Evolutionary conservation across 768 basidiomycete genomes (phyloP), one percentile per base, ranked within the genome.

Genomic region (Termitomyces sp.): DNA sequence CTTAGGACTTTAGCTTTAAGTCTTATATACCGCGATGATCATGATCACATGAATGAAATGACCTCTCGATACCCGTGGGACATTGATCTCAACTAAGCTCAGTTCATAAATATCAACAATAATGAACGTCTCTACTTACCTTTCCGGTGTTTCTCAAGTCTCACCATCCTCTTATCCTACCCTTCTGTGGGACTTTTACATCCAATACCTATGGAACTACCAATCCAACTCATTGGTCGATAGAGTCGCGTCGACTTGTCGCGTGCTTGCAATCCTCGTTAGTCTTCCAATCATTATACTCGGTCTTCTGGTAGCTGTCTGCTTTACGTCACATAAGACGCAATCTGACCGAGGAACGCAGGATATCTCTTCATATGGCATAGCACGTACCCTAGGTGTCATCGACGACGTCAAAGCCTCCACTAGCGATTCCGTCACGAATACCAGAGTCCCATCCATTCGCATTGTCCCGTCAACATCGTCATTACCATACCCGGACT

Each of bases 291-390:
- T 90, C 60, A 70, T 92, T 56, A 69, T 80, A 42, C 69, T 83
- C 28, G 75, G 70, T 33, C 69, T 82, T 13, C 66, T 83, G 69
- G 90, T 90, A 73, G 57, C 83, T 75, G 56, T 34, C 28, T 41
- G 8, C n/a, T 33, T 31, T n/a, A 9, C 12, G n/a, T 18, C 26
- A 22, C 4, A 9, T 56, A 46, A 59, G 29, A 51, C 51, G 60
- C 55, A 44, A 60, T 36, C 58, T 48, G 60, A 42, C 50, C 60
- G 60, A 41, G 22, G 60, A 26, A 49, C 46, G 20, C 65, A 92
- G 90, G 90, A 93, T 68, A 83, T 92, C 55, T 76, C 83, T 2
- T 89, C 91, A 20, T 93, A 92, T 64, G 83, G 85, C 57, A 88
- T 93, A 66, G 91, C 88, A 13, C 85, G 90, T 57, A 92, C 89